Base-by-base conservation (phyloP, 495 filamentous ascomycete genomes). In the Penicillium soppii region DNA sequence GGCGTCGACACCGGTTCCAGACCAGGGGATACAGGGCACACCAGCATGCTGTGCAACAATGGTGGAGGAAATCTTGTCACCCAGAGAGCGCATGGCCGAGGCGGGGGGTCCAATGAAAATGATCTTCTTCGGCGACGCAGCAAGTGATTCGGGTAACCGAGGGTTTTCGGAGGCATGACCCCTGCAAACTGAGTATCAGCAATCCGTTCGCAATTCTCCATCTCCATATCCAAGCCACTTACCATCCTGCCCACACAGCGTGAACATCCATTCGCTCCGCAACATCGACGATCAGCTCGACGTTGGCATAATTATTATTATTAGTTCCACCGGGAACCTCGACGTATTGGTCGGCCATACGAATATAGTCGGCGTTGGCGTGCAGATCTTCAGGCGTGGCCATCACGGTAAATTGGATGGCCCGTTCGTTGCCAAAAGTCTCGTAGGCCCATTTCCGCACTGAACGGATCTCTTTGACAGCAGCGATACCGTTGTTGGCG, bases 381-480 rank as follows among this genome's bases (percentile, higher is more conserved):
- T 84, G 82, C 58, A 99, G 73, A 87, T 99, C 94, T 73, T 99
- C 94, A n/a, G 94, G 94, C 36, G 94, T 99, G 55, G 94, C 94
- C 94, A 99, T 99, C 54, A 97, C 94, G 45, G 95, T 97, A 70
- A 99, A 97, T 63, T 97, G 94, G 69, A 99, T 96, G 52, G 95
- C 94, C 60, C 87, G 83, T 78, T 99, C 94, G 73, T 99, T 91
- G 68, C 94, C 92, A 63, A 99, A 97, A 5, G 89, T 92, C 75
- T 99, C 94, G 83, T 99, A 99, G 47, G 94, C 94, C 94, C 94
- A 99, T 91, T 97, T 99, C 68, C 94, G 85, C 56, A 99, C 91
- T 22, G 91, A 96, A 60, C 94, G 82, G 62, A 99, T 99, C 73
- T 97, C 92, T 73, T 99, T 99, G 61, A 99, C 94, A 53, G 94